phyloP scores from a whole-genome alignment of 2,329 filamentous ascomycete species.

The Xylaria multiplex region DNA sequence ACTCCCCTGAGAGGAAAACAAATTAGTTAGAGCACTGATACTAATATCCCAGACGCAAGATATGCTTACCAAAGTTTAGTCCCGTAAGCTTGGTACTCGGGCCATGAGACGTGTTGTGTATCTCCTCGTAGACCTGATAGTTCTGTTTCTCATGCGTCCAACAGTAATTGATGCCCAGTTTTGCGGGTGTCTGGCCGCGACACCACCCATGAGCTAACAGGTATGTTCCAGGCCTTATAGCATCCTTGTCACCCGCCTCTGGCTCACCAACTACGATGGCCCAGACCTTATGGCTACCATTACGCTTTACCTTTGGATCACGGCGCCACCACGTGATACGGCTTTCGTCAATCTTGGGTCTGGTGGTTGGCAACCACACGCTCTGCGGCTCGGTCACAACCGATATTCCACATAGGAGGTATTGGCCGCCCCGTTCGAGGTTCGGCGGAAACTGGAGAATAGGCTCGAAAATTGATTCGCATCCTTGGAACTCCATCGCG shows the following conservation, averaged over 20 bases:
- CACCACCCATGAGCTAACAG: background rate
- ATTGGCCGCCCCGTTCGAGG: background rate
- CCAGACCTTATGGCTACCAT: background rate
- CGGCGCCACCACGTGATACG: background rate
- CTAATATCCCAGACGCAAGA: background rate
- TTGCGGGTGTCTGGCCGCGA: background rate
- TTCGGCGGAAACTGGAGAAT: background rate
- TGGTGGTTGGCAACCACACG: background rate
- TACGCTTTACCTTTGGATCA: background rate
- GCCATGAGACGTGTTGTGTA: background rate
- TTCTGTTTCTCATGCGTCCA: background rate
- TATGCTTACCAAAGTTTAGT: background rate
- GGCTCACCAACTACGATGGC: background rate
- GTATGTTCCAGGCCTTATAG: background rate
- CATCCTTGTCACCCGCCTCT: background rate
- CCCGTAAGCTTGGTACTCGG: background rate
- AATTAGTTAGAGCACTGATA: background rate
- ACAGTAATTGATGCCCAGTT: background rate
- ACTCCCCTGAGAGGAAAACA: background rate
- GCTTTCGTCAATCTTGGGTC: background rate
- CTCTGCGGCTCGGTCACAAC: background rate
- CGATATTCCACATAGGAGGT: background rate
- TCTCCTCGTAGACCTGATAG: background rate
- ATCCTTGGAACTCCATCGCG: background rate
- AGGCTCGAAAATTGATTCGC: background rate